Evolutionary conservation across 1,284 basidiomycete genomes (phyloP), one percentile per base, ranked within the genome.

Genomic region (Apiotrichum sp.): DNA sequence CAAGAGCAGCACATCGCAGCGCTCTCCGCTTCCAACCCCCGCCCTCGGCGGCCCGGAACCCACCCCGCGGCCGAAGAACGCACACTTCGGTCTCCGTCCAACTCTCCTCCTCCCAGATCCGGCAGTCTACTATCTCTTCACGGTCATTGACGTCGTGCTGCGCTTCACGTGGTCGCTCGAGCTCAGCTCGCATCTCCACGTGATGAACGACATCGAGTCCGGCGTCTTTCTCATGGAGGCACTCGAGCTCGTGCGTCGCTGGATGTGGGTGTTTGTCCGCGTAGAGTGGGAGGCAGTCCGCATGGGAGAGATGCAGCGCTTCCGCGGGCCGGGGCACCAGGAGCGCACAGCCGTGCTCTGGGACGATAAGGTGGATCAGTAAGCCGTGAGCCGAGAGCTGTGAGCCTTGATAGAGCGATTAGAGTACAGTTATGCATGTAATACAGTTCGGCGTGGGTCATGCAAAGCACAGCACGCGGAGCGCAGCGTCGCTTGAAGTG

Each of bases 211-310:
- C 65, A 86, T 91, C 52, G 90, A 89, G 69, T 79, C 84, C 9
- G 82, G 88, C 14, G 87, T 96, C 41, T 96, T 98, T 73, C 82
- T 87, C 78, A 82, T 98, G 63, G 93, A 99, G 77, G 81, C 89
- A 47, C 83, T 93, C 43, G 96, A 98, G 77, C 79, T 98, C 39
- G 67, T 92, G 34, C 80, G 96, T 52, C 77, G 96, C 63, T 97
- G 92, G 88, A 83, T 95, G 76, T 99, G 96, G 96, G 89, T 96
- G 8, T 95, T 97, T 74, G 78, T 98, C 63, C 83, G 96, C 16
- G 84, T 98, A 32, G 96, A 99, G 75, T 97, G 93, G 93, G 92
- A 96, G 77, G 82, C 86, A 10, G 84, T 91, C 52, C 88, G 83
- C 58, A 78, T 78, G 68, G 73, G 74, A 22, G 73, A 74, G 55